Conservation (phyloP, 108 stramenopile genomes). For the Nannochloropsis gaditana region DNA sequence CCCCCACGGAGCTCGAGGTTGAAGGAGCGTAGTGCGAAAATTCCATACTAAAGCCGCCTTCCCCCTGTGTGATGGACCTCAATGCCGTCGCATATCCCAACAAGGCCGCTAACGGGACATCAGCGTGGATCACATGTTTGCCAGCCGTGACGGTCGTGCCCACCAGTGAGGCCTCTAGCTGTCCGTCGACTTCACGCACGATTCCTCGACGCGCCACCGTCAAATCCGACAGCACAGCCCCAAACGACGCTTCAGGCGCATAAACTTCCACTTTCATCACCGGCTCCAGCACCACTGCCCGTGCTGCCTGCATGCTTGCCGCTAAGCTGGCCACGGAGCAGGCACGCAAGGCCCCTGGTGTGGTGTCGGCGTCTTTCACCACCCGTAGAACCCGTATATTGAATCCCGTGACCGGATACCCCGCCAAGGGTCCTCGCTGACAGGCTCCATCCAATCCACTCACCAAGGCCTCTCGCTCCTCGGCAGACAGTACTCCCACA, state of each 20-base stretch:
- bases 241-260: conserved; percentile 31
- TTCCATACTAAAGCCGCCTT: conserved; percentile 44
- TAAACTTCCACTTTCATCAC: conserved; percentile 43
- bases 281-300: conserved; percentile 39
- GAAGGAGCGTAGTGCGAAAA: conserved; percentile 33
- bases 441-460: neutral
- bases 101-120: conserved; percentile 33
- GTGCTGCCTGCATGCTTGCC: conserved; percentile 21
- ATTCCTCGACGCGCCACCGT: conserved; percentile 34
- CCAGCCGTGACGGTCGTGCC: neutral
- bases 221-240: conserved; percentile 40
- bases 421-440: conserved; percentile 38
- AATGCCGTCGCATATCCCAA: conserved; percentile 43
- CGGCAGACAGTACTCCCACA: neutral
- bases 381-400: conserved; percentile 24
- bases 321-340: conserved; percentile 34
- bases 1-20: neutral
- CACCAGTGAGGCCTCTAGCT: neutral
- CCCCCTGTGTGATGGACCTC: conserved; percentile 39
- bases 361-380: conserved; percentile 32
- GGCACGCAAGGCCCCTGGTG: conserved; percentile 40
- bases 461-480: neutral
- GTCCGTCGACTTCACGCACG: conserved; percentile 26
- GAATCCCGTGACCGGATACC: conserved; percentile 39
- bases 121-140: conserved; percentile 28